Conservation (phyloP, 352 stramenopile species). For the Pythium dissimile region DNA sequence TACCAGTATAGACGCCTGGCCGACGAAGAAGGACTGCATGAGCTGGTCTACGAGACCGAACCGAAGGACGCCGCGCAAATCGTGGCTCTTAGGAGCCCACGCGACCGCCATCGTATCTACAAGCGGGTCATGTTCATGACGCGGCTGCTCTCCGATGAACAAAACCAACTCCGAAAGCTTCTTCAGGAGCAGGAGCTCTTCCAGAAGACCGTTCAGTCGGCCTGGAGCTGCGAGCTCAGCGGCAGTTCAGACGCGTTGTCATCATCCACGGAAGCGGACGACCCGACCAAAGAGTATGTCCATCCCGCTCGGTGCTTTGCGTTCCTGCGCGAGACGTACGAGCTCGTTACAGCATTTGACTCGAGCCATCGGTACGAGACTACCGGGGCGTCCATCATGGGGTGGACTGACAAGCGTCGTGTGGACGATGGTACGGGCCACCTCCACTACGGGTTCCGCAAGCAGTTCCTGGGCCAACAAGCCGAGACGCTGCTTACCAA, state of each 20-base stretch:
- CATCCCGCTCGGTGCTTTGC: slow-evolving; percentile 29
- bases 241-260: slow-evolving; percentile 13
- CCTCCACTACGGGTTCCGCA: slow-evolving; percentile 22
- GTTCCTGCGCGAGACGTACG: slow-evolving; percentile 55
- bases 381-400: slow-evolving; percentile 16
- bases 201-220: slow-evolving; percentile 18
- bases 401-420: slow-evolving; percentile 21
- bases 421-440: slow-evolving; percentile 15
- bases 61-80: background rate
- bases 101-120: slow-evolving; percentile 19
- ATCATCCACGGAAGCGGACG: background rate
- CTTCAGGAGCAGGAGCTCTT: slow-evolving; percentile 21
- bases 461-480: slow-evolving; percentile 18
- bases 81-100: slow-evolving; percentile 8
- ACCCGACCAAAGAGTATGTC: slow-evolving; percentile 21
- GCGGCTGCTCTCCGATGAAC: slow-evolving; percentile 38
- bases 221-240: slow-evolving; percentile 22
- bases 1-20: slow-evolving; percentile 32
- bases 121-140: slow-evolving; percentile 34
- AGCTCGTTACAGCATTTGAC: slow-evolving; percentile 35
- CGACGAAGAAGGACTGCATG: slow-evolving; percentile 19
- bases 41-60: slow-evolving; percentile 17
- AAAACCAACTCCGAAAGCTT: slow-evolving; percentile 21
- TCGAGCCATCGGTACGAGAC: slow-evolving; percentile 8
- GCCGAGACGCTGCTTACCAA: slow-evolving; percentile 19